Evolutionary conservation across 2,329 filamentous ascomycete species (phyloP).

Genomic region (Raffaelea albimanens): DNA sequence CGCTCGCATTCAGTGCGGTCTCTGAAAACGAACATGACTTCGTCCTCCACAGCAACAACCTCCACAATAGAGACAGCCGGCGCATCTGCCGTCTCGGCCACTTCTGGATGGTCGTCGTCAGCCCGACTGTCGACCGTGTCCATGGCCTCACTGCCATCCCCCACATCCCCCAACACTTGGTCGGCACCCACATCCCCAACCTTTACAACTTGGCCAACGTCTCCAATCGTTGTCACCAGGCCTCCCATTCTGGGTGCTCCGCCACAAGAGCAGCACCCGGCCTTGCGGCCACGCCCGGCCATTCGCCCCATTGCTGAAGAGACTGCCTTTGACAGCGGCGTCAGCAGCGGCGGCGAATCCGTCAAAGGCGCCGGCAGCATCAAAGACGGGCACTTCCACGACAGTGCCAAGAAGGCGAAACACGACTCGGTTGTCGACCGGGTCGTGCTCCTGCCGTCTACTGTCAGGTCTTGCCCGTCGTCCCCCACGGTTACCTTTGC

Average conservation of each 20-base stretch:
- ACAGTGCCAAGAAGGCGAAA: constrained; percentile 28
- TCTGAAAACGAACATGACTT: constrained; percentile 5
- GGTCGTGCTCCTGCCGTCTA: too few species aligned
- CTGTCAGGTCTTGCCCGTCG: too few species aligned
- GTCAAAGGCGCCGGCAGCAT: neutral
- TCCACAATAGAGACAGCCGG: constrained; percentile 16
- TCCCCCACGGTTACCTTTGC: too few species aligned
- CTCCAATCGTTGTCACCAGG: constrained; percentile 23
- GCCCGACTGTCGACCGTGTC: neutral
- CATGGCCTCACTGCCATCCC: neutral
- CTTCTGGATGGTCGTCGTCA: constrained; percentile 1
- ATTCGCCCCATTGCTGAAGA: constrained; percentile 22
- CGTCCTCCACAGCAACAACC: constrained; percentile 1
- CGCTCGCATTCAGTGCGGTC: constrained; percentile 17
- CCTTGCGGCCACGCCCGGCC: constrained; percentile 30
- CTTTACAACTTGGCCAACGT: constrained; percentile 22
- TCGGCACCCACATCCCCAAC: constrained; percentile 11
- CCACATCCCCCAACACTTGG: constrained; percentile 10
- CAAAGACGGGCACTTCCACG: too few species aligned
- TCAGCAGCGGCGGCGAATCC: neutral
- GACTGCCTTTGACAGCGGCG: too few species aligned
- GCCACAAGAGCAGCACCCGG: constrained; percentile 43
- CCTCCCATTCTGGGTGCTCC: constrained; percentile 24
- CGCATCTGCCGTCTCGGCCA: constrained; percentile 1
- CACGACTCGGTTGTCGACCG: constrained; percentile 49